A percentile compares a stretch with the other conserved stretches of the same genome.
Evolutionary conservation across 1,139 yeast genomes (phyloP).

Genomic region (Geotrichum restrictum): DNA sequence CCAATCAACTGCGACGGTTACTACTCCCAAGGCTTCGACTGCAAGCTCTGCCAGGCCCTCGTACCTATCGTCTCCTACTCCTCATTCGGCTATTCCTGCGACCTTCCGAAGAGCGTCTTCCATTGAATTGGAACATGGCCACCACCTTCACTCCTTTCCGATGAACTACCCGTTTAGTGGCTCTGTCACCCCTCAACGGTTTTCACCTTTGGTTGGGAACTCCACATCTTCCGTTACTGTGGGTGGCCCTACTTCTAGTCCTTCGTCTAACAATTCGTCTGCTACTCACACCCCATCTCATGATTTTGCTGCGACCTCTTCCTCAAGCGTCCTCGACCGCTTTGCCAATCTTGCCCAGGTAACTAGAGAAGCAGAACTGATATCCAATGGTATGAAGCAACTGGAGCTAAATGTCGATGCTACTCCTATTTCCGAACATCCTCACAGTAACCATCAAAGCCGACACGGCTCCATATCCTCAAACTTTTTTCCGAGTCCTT

Average conservation of each 20-base stretch:
- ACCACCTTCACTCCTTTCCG: not conserved
- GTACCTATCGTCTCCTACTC: constrained; percentile 7
- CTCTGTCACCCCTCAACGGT: constrained; percentile 10
- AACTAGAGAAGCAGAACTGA: constrained; percentile 66
- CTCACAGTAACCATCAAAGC: constrained; percentile 16
- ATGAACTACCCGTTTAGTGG: not conserved
- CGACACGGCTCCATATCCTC: constrained; percentile 13
- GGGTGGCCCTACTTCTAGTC: not conserved
- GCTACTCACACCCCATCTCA: not conserved
- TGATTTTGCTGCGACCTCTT: not conserved
- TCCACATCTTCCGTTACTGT: not conserved
- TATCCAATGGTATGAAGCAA: constrained; percentile 24
- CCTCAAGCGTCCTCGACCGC: constrained; percentile 36
- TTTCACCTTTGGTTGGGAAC: constrained; percentile 10
- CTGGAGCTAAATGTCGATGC: constrained; percentile 14
- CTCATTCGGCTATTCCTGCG: constrained; percentile 7
- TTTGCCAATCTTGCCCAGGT: constrained; percentile 76
- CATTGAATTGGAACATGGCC: not conserved
- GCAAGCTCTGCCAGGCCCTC: not conserved
- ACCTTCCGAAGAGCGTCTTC: constrained; percentile 9
- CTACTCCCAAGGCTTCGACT: constrained; percentile 5
- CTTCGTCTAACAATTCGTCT: not conserved
- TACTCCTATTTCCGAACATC: constrained; percentile 4
- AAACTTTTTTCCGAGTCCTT: constrained; percentile 7
- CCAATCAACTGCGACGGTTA: not conserved